Percentiles rank a stretch among this genome's conserved stretches.
These are phyloP conservation scores for Starmera dryadoides DNA, from an alignment of 805 yeast species.

Conservation along the genomic window DNA sequence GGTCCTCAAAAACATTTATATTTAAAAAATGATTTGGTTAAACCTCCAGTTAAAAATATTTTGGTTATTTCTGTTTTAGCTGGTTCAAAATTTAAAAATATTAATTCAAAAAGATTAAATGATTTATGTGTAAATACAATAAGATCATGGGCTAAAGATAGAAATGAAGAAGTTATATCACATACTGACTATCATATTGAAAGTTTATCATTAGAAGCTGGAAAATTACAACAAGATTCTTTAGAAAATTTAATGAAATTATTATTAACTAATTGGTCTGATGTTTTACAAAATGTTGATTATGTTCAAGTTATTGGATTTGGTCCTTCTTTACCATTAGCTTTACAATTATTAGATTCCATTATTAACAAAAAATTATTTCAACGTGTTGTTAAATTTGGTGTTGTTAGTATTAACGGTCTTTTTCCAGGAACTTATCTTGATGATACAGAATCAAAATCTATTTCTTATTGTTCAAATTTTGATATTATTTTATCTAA, in stretches of 20 bases:
- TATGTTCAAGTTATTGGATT: slow-evolving; percentile 42
- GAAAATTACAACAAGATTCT: slow-evolving; percentile 22
- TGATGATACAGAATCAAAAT: slow-evolving; percentile 23
- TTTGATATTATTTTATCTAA: not conserved
- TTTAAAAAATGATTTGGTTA: slow-evolving; percentile 17
- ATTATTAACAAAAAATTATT: slow-evolving; percentile 27
- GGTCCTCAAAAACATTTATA: slow-evolving; percentile 30
- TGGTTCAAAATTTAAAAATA: slow-evolving; percentile 18
- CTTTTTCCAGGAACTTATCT: slow-evolving; percentile 28
- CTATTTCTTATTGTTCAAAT: not conserved
- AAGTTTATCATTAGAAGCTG: slow-evolving; percentile 27
- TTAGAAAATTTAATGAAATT: slow-evolving; percentile 33
- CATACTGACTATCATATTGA: slow-evolving; percentile 16
- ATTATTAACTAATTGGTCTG: slow-evolving; percentile 43
- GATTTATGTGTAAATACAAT: slow-evolving; percentile 19
- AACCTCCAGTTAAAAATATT: slow-evolving; percentile 17
- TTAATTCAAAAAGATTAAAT: slow-evolving; percentile 13
- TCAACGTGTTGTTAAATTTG: slow-evolving; percentile 18
- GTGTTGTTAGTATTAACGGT: slow-evolving; percentile 29
- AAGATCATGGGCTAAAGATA: slow-evolving; percentile 18
- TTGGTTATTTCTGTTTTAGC: slow-evolving; percentile 26
- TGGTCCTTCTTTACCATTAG: slow-evolving; percentile 47
- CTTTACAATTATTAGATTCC: slow-evolving; percentile 37
- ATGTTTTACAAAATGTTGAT: slow-evolving; percentile 39
- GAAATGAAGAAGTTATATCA: not conserved